Evolutionary conservation across 2,329 filamentous ascomycete species (phyloP).

Genomic region (Cadophora luteo-olivacea): DNA sequence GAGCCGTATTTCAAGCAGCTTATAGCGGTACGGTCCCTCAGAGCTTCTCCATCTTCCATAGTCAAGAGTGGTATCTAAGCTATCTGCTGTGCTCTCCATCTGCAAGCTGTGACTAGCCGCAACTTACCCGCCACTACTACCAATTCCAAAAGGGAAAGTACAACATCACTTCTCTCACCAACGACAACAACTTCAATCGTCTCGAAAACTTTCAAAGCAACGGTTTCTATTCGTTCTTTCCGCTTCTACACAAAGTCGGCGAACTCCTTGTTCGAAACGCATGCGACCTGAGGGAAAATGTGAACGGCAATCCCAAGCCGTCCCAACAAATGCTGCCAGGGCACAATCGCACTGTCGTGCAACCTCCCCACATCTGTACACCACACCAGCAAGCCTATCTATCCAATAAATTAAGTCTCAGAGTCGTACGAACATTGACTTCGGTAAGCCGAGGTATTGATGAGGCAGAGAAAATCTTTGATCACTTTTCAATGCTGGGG

Average conservation of each 20-base stretch:
- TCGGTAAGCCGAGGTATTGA: not conserved
- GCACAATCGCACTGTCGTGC: not conserved
- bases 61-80: not conserved
- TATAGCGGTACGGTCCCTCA: not conserved
- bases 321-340: not conserved
- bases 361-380: conserved; percentile 5
- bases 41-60: not conserved
- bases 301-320: conserved; percentile 1
- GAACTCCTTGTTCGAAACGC: not conserved
- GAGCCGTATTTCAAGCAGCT: too few relatives aligned
- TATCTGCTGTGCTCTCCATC: not conserved
- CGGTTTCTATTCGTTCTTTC: not conserved
- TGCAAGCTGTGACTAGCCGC: not conserved
- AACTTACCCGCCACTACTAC: not conserved
- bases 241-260: conserved; percentile 7
- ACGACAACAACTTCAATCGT: not conserved
- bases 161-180: too few relatives aligned
- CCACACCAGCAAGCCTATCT: not conserved
- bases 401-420: not conserved
- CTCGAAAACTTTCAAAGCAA: not conserved
- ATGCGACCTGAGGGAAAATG: not conserved
- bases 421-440: not conserved
- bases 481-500: conserved; percentile 3
- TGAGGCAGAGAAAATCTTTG: not conserved
- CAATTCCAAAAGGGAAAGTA: not conserved